A percentile compares a stretch with the other conserved stretches of the same genome.
Evolutionary conservation across 106 monocot genomes (phyloP).

Genomic region (Hemerocallis citrina): DNA sequence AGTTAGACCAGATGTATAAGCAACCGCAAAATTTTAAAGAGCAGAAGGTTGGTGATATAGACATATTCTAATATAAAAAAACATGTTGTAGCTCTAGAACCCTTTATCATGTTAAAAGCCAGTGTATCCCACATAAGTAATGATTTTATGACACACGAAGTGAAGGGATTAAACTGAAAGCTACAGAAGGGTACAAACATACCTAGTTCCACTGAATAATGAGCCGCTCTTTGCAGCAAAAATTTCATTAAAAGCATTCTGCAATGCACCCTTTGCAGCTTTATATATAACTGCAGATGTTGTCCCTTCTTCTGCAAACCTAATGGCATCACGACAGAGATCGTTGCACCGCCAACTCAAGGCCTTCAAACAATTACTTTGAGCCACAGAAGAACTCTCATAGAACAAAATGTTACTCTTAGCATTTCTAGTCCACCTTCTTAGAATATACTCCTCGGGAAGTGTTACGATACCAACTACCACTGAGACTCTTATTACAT

Average conservation of each 20-base stretch:
- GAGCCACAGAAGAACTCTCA: constrained; percentile 18
- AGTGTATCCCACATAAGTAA: too few species aligned
- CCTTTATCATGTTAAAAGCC: too few species aligned
- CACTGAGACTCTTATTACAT: constrained; percentile 48
- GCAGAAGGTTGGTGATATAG: too few species aligned
- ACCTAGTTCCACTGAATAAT: constrained; percentile 37
- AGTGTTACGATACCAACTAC: constrained; percentile 40
- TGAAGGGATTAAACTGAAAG: too few species aligned
- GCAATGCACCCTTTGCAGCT: constrained; percentile 67
- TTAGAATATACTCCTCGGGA: constrained; percentile 65
- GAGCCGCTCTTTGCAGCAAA: constrained; percentile 48
- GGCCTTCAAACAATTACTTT: constrained; percentile 21
- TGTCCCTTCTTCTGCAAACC: constrained; percentile 83
- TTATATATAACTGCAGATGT: constrained; percentile 67
- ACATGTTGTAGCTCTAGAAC: too few species aligned
- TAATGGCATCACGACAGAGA: constrained; percentile 80
- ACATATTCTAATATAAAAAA: too few species aligned
- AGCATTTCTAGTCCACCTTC: constrained; percentile 81
- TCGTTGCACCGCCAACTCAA: constrained; percentile 64
- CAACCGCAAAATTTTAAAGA: too few species aligned
- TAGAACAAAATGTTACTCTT: constrained; percentile 31
- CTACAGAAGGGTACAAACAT: too few species aligned
- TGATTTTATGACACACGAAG: too few species aligned
- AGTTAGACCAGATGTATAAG: too few species aligned
- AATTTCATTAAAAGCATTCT: constrained; percentile 61